Percentiles rank a stretch among this genome's conserved stretches.
These are phyloP conservation scores for Thraustochytrium sp. DNA, from an alignment of 352 stramenopile genomes.

Conservation along the genomic window DNA sequence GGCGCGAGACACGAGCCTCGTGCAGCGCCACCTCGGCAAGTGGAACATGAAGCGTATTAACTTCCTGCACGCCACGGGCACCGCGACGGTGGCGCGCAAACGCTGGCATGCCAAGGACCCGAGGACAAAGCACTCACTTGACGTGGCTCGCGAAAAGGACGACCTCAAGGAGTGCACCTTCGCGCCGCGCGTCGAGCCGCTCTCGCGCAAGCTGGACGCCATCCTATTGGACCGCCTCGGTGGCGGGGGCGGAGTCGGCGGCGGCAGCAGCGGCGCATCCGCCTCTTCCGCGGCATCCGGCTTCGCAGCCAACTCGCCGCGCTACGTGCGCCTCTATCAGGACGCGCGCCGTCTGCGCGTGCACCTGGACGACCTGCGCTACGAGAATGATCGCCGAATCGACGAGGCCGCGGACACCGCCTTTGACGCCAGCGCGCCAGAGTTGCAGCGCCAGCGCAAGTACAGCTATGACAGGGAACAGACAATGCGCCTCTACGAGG, in stretches of 20 bases:
- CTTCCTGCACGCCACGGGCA: slow-evolving; percentile 2
- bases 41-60: slow-evolving; percentile 34
- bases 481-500: not conserved
- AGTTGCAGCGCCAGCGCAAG: not conserved
- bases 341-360: not conserved
- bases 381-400: not conserved
- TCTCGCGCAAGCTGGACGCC: slow-evolving; percentile 7
- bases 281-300: too few relatives aligned
- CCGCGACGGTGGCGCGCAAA: not conserved
- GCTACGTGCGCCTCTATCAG: not conserved
- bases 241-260: too few relatives aligned
- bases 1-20: not conserved
- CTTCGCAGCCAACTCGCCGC: not conserved
- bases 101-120: not conserved
- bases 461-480: not conserved
- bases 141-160: not conserved
- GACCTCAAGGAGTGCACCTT: slow-evolving; percentile 35
- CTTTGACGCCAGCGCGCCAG: not conserved
- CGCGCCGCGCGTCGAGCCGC: not conserved
- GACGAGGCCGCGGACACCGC: not conserved
- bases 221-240: not conserved
- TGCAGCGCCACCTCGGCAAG: not conserved
- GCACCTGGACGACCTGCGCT: not conserved
- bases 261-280: too few relatives aligned
- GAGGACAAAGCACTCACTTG: not conserved